phyloP scores from a whole-genome alignment of 257 asterid species.

The Rauvolfia tetraphylla region DNA sequence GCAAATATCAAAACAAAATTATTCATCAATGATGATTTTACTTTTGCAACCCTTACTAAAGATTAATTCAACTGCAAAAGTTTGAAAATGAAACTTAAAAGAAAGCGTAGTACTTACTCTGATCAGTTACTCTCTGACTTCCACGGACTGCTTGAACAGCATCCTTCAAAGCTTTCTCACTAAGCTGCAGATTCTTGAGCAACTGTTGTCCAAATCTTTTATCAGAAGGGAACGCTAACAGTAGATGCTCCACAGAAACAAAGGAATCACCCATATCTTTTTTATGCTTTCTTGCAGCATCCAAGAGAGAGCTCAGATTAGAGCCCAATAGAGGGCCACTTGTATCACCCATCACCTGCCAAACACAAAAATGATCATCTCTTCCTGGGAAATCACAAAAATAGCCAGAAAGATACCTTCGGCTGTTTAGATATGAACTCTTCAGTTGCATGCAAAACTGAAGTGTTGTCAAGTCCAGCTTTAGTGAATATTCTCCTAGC shows the following conservation, averaged over 20 bases:
- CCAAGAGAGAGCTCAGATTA: constrained; percentile 60
- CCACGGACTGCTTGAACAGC: constrained; percentile 90
- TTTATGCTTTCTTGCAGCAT: constrained; percentile 60
- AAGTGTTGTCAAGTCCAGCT: constrained; percentile 81
- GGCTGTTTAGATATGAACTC: constrained; percentile 77
- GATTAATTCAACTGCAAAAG: neutral
- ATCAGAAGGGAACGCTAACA: constrained; percentile 67
- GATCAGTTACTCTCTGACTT: constrained; percentile 83
- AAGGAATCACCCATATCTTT: constrained; percentile 86
- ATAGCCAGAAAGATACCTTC: constrained; percentile 39
- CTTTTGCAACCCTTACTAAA: neutral
- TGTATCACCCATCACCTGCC: constrained; percentile 70
- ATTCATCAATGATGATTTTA: neutral
- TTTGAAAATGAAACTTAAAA: constrained; percentile 6
- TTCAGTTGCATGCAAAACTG: constrained; percentile 67
- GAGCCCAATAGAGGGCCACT: constrained; percentile 76
- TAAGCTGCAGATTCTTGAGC: constrained; percentile 55
- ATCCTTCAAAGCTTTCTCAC: constrained; percentile 69
- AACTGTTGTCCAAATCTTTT: constrained; percentile 76
- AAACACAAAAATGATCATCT: constrained; percentile 16
- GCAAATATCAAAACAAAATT: neutral
- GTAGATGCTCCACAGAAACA: constrained; percentile 89
- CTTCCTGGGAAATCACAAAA: neutral
- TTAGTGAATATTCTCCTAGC: constrained; percentile 85
- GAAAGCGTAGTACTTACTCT: constrained; percentile 44